Evolutionary conservation across 2,329 filamentous ascomycete species (phyloP).

Genomic region (Beauveria rudraprayagi): DNA sequence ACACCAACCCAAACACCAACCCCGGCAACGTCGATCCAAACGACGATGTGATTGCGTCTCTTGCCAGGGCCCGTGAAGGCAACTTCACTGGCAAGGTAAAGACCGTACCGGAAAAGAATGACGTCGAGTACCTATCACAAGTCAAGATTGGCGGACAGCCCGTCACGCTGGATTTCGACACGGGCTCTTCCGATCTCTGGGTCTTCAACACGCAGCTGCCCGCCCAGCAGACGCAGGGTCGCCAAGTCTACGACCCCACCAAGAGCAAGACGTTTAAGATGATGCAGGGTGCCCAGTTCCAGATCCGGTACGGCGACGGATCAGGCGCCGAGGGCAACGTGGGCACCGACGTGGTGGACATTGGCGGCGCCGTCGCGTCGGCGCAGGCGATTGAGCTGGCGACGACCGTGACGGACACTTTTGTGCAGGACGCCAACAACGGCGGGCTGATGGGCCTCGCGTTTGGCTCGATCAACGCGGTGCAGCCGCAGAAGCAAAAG

Average conservation of each 20-base stretch:
- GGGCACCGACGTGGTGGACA: conserved; percentile 57
- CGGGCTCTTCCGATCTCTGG: conserved; percentile 70
- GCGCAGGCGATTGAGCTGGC: conserved; percentile 62
- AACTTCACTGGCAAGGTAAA: conserved; percentile 44
- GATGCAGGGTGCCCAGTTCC: conserved; percentile 43
- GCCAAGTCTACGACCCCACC: conserved; percentile 33
- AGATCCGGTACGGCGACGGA: conserved; percentile 61
- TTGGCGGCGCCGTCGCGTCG: conserved; percentile 55
- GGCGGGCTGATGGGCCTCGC: conserved; percentile 65
- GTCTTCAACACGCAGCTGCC: conserved; percentile 57
- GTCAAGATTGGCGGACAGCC: conserved; percentile 63
- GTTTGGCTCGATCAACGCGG: conserved; percentile 57
- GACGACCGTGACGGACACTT: conserved; percentile 47
- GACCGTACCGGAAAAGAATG: conserved; percentile 53
- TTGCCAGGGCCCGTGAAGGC: background rate
- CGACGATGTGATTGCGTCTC: background rate
- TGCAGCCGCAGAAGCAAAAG: conserved; percentile 53
- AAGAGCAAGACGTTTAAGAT: conserved; percentile 27
- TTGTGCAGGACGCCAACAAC: conserved; percentile 50
- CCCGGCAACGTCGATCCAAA: conserved; percentile 1
- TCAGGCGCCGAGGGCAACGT: conserved; percentile 57
- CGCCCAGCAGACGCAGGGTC: conserved; percentile 34
- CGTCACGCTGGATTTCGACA: conserved; percentile 64
- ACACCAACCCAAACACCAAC: background rate
- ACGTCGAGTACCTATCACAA: conserved; percentile 59